phyloP scores from a whole-genome alignment of 1,284 basidiomycete genomes.

The Trametes versicolor region DNA sequence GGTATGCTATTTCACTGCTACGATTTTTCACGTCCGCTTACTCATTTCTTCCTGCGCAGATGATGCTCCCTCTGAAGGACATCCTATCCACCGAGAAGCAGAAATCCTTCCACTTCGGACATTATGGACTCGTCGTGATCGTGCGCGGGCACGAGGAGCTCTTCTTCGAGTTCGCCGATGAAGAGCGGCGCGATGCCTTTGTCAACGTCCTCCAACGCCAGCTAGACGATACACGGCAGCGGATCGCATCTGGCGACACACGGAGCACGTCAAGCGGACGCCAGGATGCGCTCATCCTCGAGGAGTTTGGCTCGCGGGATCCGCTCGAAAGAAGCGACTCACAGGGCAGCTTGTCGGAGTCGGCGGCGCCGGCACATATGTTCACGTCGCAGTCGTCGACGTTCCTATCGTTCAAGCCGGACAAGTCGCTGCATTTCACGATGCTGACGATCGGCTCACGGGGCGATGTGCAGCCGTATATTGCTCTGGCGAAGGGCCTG shows the following conservation, averaged over 20 bases:
- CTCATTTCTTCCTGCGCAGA: constrained; percentile 56
- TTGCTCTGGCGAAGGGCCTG: constrained; percentile 92
- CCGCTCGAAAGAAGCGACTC: constrained; percentile 49
- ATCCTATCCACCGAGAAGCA: constrained; percentile 86
- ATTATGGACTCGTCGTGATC: constrained; percentile 89
- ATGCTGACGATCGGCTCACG: constrained; percentile 96
- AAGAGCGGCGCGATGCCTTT: constrained; percentile 83
- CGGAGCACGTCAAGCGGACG: constrained; percentile 57
- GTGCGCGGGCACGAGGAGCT: constrained; percentile 97
- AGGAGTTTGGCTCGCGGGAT: constrained; percentile 71
- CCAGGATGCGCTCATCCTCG: constrained; percentile 75
- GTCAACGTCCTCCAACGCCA: constrained; percentile 80
- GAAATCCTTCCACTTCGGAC: constrained; percentile 89
- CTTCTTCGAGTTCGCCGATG: constrained; percentile 92
- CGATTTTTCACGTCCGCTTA: neutral
- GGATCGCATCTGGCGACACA: constrained; percentile 54
- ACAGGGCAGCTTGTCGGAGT: constrained; percentile 59
- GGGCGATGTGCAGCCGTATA: constrained; percentile 95
- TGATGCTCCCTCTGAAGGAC: constrained; percentile 93
- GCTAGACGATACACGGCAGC: constrained; percentile 75
- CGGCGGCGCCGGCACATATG: constrained; percentile 77
- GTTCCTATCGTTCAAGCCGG: constrained; percentile 94
- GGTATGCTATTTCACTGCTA: constrained; percentile 53
- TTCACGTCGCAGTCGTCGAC: constrained; percentile 94
- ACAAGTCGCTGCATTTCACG: constrained; percentile 85